Base-by-base conservation (phyloP, 1,284 basidiomycete species). In the Polyporus tsugae region DNA sequence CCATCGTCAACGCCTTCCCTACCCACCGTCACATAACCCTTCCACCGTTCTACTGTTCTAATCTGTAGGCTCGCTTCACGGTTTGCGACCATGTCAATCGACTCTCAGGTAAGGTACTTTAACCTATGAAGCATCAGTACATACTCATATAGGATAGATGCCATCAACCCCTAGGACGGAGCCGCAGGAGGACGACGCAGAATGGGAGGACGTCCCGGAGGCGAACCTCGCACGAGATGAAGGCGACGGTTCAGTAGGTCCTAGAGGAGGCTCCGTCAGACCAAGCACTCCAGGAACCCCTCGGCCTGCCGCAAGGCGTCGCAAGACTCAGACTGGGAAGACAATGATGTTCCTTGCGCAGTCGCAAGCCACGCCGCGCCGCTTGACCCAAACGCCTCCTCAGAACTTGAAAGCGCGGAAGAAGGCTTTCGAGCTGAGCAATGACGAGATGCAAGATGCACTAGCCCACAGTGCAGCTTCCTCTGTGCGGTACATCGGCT, bases 401-500 rank as follows among this genome's bases (percentile, higher is more conserved):
- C 58, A 38, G 22, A 39, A 29, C 29, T 29, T 29, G 1, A 29
- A 38, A 15, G 13, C 58, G 5, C 65, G 44, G 33, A 64, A 57
- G 64, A 41, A 53, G 41, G 13, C 68, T 2, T 22, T 60, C 38
- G 25, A 67, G 39, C 41, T 78, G 29, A 73, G 73, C 59, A 58
- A 68, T 15, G 70, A 70, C 17, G 65, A 74, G n/a, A 53, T 76
- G 15, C 68, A 67, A 22, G 70, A 65, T 6, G 76, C 70, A 2
- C 35, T 75, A 13, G 35, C 41, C 2, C 42, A 73, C 17, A 77
- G 80, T 9, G 75, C 72, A 19, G 74, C 76, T 25, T 76, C 75
- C 57, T 79, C 82, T 0, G 67, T 77, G 22, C 72, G 73, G 3
- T 91, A 89, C 75, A 36, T 79, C 19, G 72, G 84, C 33, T 85